Evolutionary conservation across 208 protist species (phyloP), one percentile per base, ranked within the genome.

Genomic region (Acanthamoeba royreba): DNA sequence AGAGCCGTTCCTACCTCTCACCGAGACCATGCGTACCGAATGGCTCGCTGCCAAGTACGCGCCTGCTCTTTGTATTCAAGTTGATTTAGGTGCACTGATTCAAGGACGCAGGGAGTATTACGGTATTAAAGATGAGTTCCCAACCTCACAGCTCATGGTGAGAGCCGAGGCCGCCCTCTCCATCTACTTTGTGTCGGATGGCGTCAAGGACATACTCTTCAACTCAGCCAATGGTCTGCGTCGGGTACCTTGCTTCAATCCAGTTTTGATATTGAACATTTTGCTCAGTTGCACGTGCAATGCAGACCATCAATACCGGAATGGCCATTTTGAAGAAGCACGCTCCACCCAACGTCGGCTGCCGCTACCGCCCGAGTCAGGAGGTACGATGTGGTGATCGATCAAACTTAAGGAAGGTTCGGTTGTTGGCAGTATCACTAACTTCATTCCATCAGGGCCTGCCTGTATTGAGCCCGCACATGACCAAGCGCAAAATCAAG

Each of bases 1-100:
- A 52, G 81, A 89, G 53, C 81, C 81, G 25, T 89, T 89, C 53
- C 53, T 89, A 4, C 81, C 81, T 3, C 53, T 89, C 49, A 69
- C 81, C 22, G 81, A 33, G 17, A 3, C 13, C 53, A 58, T 89
- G 49, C 46, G 25, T 4, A 28, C 45, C 81, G 81, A 69, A 35
- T 89, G 81, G 81, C 45, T 17, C 22, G 49, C 46, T 1, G 53
- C 53, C 53, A 89, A 89, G 81, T 89, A 66, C 33, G 77, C 31
- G 13, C 31, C 2, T 3, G 5, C 52, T 4, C 31, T 3, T 0
- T 87, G 43, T 9, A 15, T 5, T 40, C 19, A 69, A 15, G 58
- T 28, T 69, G 25, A 38, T 69, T 13, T 69, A 11, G 7, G 11
- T 31, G 58, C 58, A 31, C 17, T 28, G 22, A 61, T 28, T 25